phyloP scores from a whole-genome alignment of 169 alveolate genomes.

The Plasmodium vivax region DNA sequence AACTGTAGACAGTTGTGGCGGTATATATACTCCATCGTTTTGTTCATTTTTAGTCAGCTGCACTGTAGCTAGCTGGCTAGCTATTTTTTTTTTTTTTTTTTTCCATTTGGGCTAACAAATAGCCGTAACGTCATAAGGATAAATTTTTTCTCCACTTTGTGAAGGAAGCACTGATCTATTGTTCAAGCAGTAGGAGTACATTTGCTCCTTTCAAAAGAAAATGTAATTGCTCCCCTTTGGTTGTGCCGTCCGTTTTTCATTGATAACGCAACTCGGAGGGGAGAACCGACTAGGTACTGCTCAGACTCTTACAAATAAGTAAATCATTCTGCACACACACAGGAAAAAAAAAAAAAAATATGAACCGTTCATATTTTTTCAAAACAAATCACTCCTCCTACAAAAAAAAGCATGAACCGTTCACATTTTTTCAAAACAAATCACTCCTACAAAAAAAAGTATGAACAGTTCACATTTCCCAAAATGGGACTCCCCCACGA shows the following conservation, averaged over 20 bases:
- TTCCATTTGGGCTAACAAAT: neutral
- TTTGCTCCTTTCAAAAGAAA: neutral
- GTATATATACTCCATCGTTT: neutral
- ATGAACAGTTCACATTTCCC: slow-evolving; percentile 1
- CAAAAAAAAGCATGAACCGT: neutral
- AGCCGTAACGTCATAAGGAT: neutral
- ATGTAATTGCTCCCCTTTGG: neutral
- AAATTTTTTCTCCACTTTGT: neutral
- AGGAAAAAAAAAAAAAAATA: neutral
- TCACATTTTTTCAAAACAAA: neutral
- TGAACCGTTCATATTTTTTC: neutral
- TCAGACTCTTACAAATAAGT: slow-evolving; percentile 7
- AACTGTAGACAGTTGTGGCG: neutral
- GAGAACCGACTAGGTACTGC: neutral
- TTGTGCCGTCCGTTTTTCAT: neutral
- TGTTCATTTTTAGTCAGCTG: neutral
- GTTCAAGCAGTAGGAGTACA: neutral
- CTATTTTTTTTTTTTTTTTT: neutral
- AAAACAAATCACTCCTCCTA: too few relatives aligned
- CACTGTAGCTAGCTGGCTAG: neutral
- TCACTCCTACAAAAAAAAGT: neutral
- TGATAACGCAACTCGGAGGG: neutral
- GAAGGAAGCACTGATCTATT: neutral
- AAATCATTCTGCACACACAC: neutral
- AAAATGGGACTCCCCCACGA: neutral